These are phyloP conservation scores for Rubus idaeus DNA, from an alignment of 306 rosid species.

Conservation along the genomic window DNA sequence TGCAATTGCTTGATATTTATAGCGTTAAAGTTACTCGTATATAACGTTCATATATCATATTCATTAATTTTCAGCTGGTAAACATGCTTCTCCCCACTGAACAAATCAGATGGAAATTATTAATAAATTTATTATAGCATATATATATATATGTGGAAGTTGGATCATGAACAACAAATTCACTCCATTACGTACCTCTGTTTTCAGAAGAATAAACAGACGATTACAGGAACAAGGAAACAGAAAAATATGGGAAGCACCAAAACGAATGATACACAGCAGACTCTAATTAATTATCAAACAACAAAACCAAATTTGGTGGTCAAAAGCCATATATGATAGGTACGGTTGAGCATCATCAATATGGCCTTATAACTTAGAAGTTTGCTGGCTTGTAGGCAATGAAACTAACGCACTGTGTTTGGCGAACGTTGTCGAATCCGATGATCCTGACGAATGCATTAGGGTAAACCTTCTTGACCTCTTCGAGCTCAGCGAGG, in stretches of 20 bases:
- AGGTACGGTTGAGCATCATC: not conserved
- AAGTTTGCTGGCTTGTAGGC: conserved; percentile 51
- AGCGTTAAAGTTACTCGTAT: too few species aligned
- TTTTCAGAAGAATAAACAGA: not conserved
- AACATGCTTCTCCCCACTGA: too few species aligned
- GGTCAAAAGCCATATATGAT: conserved; percentile 6
- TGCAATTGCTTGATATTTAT: too few species aligned
- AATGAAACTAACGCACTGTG: conserved; percentile 85
- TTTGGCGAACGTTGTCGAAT: conserved; percentile 81
- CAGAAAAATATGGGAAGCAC: not conserved
- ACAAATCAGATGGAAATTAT: not conserved
- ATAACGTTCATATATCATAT: too few species aligned
- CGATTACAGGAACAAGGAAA: conserved; percentile 2
- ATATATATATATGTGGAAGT: conserved; percentile 2
- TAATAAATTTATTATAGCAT: too few species aligned
- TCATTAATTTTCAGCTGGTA: too few species aligned
- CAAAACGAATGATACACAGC: conserved; percentile 1
- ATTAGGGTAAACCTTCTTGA: conserved; percentile 40
- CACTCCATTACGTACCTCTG: not conserved
- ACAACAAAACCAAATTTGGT: not conserved
- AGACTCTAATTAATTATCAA: not conserved
- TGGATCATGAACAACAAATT: conserved; percentile 1
- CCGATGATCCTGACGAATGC: conserved; percentile 67
- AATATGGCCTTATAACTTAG: conserved; percentile 3
- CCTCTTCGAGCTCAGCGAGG: conserved; percentile 44